phyloP scores from a whole-genome alignment of 2,329 filamentous ascomycete genomes.

The Diaporthe capsici region DNA sequence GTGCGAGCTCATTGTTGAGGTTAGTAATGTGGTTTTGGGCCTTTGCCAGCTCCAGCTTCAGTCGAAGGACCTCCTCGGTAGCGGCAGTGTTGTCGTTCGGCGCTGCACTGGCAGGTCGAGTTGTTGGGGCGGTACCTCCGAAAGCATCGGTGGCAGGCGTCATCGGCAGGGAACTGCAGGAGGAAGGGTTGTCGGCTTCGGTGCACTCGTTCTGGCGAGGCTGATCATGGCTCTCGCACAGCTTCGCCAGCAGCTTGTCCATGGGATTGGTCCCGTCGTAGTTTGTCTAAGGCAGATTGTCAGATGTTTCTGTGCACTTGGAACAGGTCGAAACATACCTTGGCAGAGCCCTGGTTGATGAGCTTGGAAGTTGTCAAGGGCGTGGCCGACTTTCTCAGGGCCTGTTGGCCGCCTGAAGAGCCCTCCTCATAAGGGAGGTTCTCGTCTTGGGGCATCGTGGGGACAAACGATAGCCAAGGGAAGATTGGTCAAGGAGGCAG shows the following conservation, averaged over 20 bases:
- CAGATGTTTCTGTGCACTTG: conserved; percentile 56
- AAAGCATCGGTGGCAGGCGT: conserved; percentile 73
- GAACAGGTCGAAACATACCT: conserved; percentile 57
- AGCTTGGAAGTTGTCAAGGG: conserved; percentile 68
- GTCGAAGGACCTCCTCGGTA: conserved; percentile 73
- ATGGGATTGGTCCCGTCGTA: conserved; percentile 65
- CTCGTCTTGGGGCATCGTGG: conserved; percentile 39
- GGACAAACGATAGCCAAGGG: conserved; percentile 8
- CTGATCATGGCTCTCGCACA: conserved; percentile 52
- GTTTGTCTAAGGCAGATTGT: neutral
- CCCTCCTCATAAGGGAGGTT: conserved; percentile 39
- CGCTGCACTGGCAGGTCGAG: conserved; percentile 66
- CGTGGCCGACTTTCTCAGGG: conserved; percentile 60
- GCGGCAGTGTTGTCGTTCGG: conserved; percentile 58
- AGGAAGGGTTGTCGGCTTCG: conserved; percentile 74
- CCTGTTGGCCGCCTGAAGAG: neutral
- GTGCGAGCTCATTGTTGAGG: conserved; percentile 79
- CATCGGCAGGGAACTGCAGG: conserved; percentile 72
- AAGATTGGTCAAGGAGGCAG: conserved; percentile 22
- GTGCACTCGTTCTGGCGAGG: conserved; percentile 73
- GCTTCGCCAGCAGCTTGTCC: conserved; percentile 78
- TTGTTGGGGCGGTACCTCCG: conserved; percentile 62
- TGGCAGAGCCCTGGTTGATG: conserved; percentile 66
- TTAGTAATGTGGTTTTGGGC: conserved; percentile 79
- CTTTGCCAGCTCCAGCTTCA: conserved; percentile 79